Evolutionary conservation across 2,329 filamentous ascomycete genomes (phyloP), one percentile per base, ranked within the genome.

Genomic region (Ophiostoma novo-ulmi): DNA sequence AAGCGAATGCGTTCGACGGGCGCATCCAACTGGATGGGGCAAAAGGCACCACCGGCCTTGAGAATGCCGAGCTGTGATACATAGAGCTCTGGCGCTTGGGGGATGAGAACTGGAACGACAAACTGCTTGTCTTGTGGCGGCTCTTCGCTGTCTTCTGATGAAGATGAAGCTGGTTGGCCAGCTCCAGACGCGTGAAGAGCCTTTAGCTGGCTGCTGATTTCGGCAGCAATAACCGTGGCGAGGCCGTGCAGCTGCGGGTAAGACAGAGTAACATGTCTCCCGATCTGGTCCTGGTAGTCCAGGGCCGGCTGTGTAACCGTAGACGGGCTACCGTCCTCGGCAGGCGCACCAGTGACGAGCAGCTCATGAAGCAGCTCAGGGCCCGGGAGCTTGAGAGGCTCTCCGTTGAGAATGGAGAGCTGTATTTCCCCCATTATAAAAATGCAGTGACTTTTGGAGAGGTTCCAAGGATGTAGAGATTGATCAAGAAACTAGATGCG

Each of bases 41-140:
- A 97, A 75, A 97, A 97, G 0, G 92, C 92, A 48, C 87, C 91
- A 7, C 94, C 94, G 14, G 89, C 88, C 78, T 94, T 93, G 66
- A 97, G 82, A 69, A 94, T 87, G 3, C 90, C 93, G 64, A 97
- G 79, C 73, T 92, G 85, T 1, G 91, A 84, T 71, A 95, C 84
- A 78, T 97, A 97, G 35, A 97, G 83, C 66, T 89, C 85, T 11
- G 89, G 87, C 17, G 87, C 91, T 79, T 97, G 94, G 1, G 90
- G 89, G 20, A 96, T 80, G 26, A 97, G 84, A 2, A 97, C 81
- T 0, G 94, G 93, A 52, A 97, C 84, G 48, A 97, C 79, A 20
- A 84, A 78, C 67, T 82, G 80, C 38, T 48, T 48, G 67, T 58
- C 22, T 58, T 58, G 52, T 58, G 52, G 26, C 52, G 52, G 22